Evolutionary conservation across 1,139 yeast genomes (phyloP).

Genomic region (Debaryomyces psychrophilus): DNA sequence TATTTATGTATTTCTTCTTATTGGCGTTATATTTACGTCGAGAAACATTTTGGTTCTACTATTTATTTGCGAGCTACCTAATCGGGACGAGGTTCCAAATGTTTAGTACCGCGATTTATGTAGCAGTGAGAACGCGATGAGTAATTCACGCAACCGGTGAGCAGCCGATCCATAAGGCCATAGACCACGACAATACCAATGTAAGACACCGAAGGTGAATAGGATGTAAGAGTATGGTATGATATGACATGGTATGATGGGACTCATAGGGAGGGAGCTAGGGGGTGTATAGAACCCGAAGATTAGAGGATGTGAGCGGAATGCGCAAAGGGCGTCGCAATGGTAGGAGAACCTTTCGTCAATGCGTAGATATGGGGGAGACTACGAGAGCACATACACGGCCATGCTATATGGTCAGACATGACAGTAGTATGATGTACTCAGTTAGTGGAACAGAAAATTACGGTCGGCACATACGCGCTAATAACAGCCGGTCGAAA

Average conservation of each 20-base stretch:
- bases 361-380: too few relatives aligned
- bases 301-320: too few relatives aligned
- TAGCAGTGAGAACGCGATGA: constrained; percentile 6
- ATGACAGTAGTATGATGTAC: too few relatives aligned
- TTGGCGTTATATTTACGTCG: neutral
- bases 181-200: neutral
- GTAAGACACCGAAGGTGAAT: neutral
- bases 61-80: constrained; percentile 8
- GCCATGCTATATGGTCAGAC: too few relatives aligned
- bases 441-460: too few relatives aligned
- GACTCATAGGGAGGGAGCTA: too few relatives aligned
- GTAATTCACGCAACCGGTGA: constrained; percentile 1
- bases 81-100: constrained; percentile 5
- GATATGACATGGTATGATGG: neutral
- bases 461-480: too few relatives aligned
- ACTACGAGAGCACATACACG: too few relatives aligned
- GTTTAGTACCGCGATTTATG: constrained; percentile 9
- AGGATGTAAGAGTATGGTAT: neutral
- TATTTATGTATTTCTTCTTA: constrained; percentile 7
- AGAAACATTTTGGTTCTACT: neutral
- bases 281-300: neutral
- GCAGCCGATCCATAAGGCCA: neutral
- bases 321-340: too few relatives aligned
- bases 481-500: too few relatives aligned
- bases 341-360: too few relatives aligned